phyloP scores from a whole-genome alignment of 345 rosid species.

The Boechera divaricarpa region DNA sequence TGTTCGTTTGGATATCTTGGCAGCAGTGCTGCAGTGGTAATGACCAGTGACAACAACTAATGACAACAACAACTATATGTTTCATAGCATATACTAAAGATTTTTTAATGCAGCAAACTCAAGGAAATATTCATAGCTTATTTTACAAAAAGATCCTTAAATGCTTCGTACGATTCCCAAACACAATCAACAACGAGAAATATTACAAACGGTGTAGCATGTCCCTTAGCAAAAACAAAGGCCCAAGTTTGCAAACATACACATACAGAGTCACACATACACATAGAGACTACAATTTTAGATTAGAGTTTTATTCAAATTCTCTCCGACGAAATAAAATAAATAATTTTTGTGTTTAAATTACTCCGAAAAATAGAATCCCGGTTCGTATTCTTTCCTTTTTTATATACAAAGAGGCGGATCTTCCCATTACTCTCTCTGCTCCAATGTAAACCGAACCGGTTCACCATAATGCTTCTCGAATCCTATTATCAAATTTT shows the following conservation, averaged over 20 bases:
- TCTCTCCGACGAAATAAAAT: constrained; percentile 14
- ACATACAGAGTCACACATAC: constrained; percentile 24
- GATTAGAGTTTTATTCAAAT: constrained; percentile 15
- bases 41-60: no score
- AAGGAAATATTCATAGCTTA: no score
- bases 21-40: no score
- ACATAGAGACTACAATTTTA: neutral
- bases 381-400: constrained; percentile 2
- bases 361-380: constrained; percentile 5
- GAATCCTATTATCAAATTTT: constrained; percentile 10
- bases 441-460: constrained; percentile 35
- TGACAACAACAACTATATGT: no score
- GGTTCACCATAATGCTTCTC: constrained; percentile 14
- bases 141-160: neutral
- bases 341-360: neutral
- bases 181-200: neutral
- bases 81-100: no score
- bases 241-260: constrained; percentile 26
- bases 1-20: no score
- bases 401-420: constrained; percentile 29
- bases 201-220: constrained; percentile 34
- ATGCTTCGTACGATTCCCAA: neutral
- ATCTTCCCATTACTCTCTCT: constrained; percentile 25
- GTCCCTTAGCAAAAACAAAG: constrained; percentile 23
- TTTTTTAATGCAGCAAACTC: no score